Base-by-base conservation (phyloP, 495 filamentous ascomycete species). In the Trichocladium antarcticum region DNA sequence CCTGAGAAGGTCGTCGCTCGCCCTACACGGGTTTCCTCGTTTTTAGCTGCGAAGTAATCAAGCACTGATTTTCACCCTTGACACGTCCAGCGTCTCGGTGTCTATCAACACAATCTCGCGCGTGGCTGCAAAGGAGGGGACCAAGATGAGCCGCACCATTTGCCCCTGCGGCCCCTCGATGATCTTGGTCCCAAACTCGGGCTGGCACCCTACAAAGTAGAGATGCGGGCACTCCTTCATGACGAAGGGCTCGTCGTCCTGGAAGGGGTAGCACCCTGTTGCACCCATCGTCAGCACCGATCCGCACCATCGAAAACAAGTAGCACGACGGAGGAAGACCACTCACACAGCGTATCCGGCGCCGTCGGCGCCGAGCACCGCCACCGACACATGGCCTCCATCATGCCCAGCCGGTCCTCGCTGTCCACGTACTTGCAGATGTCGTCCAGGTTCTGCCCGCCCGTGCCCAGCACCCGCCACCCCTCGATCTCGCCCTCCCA, bases 311-410 rank as follows among this genome's bases (percentile, higher is more conserved):
- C 27, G 8, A n/a, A 19, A 15, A 5, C 12, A 9, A 12, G 28
- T 15, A 45, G 72, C 5, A 29, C 5, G 10, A 29, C 5, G 27
- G 27, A 29, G 10, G 10, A 29, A 29, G 27, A 32, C 5, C 3
- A 32, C 86, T 71, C 74, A 94, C 90, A 96, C 47, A 98, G 63
- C 3, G 92, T 99, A 67, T 99, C 92, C 1, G 92, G 92, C 5
- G 93, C 93, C 1, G 92, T 98, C 12, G 92, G 92, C n/a, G 90
- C 90, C 45, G 77, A 78, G 63, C 84, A 84, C 46, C 90, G 75
- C 93, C 93, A 98, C 51, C 87, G 76, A 52, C 95, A 76, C 75
- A 92, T 84, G 35, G 80, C 78, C 67, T 97, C 92, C 81, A 95
- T 88, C 74, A 96, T 83, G 27, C 81, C 82, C 31, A 97, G 52